Percentiles rank a stretch among this genome's conserved stretches.
Evolutionary conservation across 2,329 filamentous ascomycete genomes (phyloP).

Genomic region (Mycosphaerelloides madeirae): DNA sequence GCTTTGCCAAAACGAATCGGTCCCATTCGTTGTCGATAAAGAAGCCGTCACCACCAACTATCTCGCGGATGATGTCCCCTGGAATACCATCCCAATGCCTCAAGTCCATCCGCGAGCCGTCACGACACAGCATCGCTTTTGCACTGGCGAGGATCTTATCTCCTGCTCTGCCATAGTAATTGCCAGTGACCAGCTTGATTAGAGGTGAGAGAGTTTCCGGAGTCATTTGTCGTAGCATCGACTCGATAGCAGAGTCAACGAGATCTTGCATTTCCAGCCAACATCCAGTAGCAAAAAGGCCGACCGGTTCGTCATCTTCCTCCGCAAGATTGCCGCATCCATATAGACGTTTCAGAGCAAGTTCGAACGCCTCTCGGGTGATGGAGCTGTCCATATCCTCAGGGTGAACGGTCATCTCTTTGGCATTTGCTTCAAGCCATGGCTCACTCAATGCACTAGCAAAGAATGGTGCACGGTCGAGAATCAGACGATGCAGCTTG

Average conservation of each 20-base stretch:
- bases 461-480: conserved; percentile 55
- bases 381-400: conserved; percentile 53
- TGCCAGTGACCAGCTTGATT: conserved; percentile 51
- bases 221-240: conserved; percentile 52
- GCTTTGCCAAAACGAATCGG: conserved; percentile 52
- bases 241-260: conserved; percentile 50
- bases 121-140: conserved; percentile 55
- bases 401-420: conserved; percentile 49
- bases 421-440: conserved; percentile 52
- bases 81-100: conserved; percentile 55
- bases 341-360: conserved; percentile 52
- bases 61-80: conserved; percentile 54
- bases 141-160: conserved; percentile 53
- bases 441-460: conserved; percentile 50
- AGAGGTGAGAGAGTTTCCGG: conserved; percentile 45
- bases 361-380: conserved; percentile 50
- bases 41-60: conserved; percentile 56
- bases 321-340: conserved; percentile 46
- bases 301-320: conserved; percentile 50
- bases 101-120: conserved; percentile 53
- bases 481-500: conserved; percentile 50
- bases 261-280: conserved; percentile 57
- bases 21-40: conserved; percentile 56
- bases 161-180: conserved; percentile 53
- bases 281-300: conserved; percentile 53